phyloP scores from a whole-genome alignment of 306 rosid species.

The Boehmeria nivea region DNA sequence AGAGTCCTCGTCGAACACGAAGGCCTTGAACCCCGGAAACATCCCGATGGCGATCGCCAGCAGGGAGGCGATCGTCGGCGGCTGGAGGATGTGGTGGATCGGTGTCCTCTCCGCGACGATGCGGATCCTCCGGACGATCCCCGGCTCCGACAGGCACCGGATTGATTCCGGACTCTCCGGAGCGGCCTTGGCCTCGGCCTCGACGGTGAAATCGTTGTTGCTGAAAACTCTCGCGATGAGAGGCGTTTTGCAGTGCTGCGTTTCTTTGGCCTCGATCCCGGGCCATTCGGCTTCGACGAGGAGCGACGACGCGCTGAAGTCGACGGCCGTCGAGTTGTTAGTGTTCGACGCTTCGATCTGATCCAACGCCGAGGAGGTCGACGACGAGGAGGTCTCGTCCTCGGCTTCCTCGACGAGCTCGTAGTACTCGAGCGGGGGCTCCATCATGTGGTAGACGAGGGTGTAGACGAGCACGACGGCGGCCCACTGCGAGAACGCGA shows the following conservation, averaged over 20 bases:
- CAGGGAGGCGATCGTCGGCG: conserved; percentile 73
- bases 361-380: too few relatives aligned
- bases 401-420: conserved; percentile 45
- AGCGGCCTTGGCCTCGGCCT: conserved; percentile 19
- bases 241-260: conserved; percentile 75
- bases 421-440: conserved; percentile 65
- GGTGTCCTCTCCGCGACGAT: conserved; percentile 76
- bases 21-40: conserved; percentile 55
- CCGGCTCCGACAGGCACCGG: conserved; percentile 79
- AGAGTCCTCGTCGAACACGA: conserved; percentile 53
- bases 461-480: conserved; percentile 77
- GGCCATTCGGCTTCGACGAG: conserved; percentile 97
- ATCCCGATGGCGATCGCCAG: conserved; percentile 63
- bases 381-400: too few relatives aligned
- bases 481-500: conserved; percentile 76
- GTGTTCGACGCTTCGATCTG: too few relatives aligned
- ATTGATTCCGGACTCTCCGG: conserved; percentile 37
- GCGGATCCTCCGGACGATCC: conserved; percentile 62
- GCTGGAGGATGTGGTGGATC: conserved; percentile 69
- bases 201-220: conserved; percentile 4
- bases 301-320: conserved; percentile 39
- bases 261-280: conserved; percentile 79
- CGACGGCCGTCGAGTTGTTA: too few relatives aligned
- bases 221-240: conserved; percentile 63
- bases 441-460: conserved; percentile 94